Evolutionary conservation across 106 monocot genomes (phyloP).

Genomic region (Dioscorea zingiberensis): DNA sequence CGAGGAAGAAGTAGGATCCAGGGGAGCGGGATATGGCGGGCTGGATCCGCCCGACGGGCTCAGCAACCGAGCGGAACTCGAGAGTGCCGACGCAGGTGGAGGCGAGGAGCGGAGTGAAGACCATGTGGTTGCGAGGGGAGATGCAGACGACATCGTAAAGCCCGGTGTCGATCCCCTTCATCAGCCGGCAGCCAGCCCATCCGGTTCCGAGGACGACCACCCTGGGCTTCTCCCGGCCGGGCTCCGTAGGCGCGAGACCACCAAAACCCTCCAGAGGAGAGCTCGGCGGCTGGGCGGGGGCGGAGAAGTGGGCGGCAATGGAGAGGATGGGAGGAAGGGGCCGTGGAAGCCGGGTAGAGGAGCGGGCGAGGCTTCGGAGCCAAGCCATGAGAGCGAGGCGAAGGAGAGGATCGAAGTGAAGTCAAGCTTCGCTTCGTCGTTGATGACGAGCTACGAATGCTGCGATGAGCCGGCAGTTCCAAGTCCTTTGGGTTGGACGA

Average conservation of each 20-base stretch:
- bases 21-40: slow-evolving; percentile 62
- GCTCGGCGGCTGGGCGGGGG: slow-evolving; percentile 1
- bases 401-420: not conserved
- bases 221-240: slow-evolving; percentile 57
- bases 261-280: not conserved
- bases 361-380: slow-evolving; percentile 18
- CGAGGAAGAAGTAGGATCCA: slow-evolving; percentile 79
- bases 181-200: slow-evolving; percentile 87
- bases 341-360: slow-evolving; percentile 2
- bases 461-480: no score
- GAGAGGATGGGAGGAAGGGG: not conserved
- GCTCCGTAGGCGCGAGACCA: slow-evolving; percentile 39
- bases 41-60: slow-evolving; percentile 81
- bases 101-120: slow-evolving; percentile 93
- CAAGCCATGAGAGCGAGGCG: slow-evolving; percentile 11
- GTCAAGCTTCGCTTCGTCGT: not conserved
- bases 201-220: slow-evolving; percentile 87
- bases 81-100: slow-evolving; percentile 98
- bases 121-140: slow-evolving; percentile 95
- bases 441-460: no score
- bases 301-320: not conserved
- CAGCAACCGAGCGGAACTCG: slow-evolving; percentile 93
- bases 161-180: slow-evolving; percentile 79
- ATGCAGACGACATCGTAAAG: slow-evolving; percentile 94
- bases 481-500: no score